Evolutionary conservation across 495 filamentous ascomycete genomes (phyloP).

Genomic region (Arthonia radiata): DNA sequence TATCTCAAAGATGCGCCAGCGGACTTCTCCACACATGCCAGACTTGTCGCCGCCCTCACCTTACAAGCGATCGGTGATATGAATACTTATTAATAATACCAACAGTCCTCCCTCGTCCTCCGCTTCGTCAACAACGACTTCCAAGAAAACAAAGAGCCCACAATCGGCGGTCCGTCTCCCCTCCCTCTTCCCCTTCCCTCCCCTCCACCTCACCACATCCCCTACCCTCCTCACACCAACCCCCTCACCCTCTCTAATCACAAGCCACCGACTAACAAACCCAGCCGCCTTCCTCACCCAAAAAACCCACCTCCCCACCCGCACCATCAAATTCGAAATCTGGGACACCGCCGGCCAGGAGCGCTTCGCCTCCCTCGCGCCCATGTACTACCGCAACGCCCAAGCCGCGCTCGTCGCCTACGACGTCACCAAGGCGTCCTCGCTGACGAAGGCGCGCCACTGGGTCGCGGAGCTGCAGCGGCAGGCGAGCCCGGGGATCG

Average conservation of each 20-base stretch:
- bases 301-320: slow-evolving; percentile 85
- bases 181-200: slow-evolving; percentile 1
- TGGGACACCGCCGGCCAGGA: slow-evolving; percentile 99
- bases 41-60: too few species aligned
- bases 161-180: slow-evolving; percentile 64
- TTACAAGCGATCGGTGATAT: too few species aligned
- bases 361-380: slow-evolving; percentile 85
- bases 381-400: slow-evolving; percentile 99
- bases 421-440: slow-evolving; percentile 92
- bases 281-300: slow-evolving; percentile 93
- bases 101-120: slow-evolving; percentile 83
- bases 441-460: slow-evolving; percentile 86
- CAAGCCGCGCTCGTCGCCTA: slow-evolving; percentile 97
- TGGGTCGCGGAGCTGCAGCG: slow-evolving; percentile 97
- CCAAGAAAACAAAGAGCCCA: slow-evolving; percentile 98
- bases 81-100: too few species aligned
- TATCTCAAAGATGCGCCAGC: too few species aligned
- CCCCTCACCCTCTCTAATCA: slow-evolving; percentile 1
- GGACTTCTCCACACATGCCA: too few species aligned
- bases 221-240: slow-evolving; percentile 1
- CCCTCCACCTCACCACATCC: slow-evolving; percentile 1
- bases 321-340: slow-evolving; percentile 98
- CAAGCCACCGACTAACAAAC: slow-evolving; percentile 1
- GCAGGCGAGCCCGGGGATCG: slow-evolving; percentile 92
- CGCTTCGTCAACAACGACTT: slow-evolving; percentile 99